Evolutionary conservation across 225 moss, liverwort and hornwort species (phyloP), one percentile per base, ranked within the genome.

Genomic region (Straminergon stramineum): DNA sequence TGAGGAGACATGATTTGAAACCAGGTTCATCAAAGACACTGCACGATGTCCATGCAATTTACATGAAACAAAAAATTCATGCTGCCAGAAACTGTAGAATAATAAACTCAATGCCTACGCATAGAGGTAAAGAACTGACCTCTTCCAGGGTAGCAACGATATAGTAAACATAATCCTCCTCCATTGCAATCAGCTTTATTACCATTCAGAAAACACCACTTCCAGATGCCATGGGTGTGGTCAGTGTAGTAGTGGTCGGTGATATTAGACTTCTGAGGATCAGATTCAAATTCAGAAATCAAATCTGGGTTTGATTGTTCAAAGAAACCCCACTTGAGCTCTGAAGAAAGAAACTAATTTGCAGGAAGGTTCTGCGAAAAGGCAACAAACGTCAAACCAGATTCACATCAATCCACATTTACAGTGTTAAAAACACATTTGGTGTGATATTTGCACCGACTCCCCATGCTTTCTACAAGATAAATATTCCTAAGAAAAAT

Each of bases 181-280:
- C 86, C 91, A 92, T 93, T 48, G 93, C 91, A 86, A 94, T 85
- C 52, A 90, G 37, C 26, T 41, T 55, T 22, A 23, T 56, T 89
- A 65, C 93, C 92, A 90, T 86, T 93, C 93, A 62, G 94, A 90
- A 90, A 95, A 94, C 41, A 90, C 88, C 84, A 93, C 75, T 74
- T 89, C 86, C 80, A 93, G 76, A 91, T 87, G 79, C 95, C 95
- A 89, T 92, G 37, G 87, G 91, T 93, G 55, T 90, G 93, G 52
- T 83, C 84, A 77, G 77, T 73, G 77, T 84, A 77, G 28, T 66
- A 93, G 66, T 82, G 92, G 41, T 89, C 84, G 75, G 83, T 87
- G 58, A 64, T 56, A 88, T 77, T 69, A 26, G 68, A 82, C 27
- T 88, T 73, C 37, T 41, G 90, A 64, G 57, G 69, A 83, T 83